phyloP scores from a whole-genome alignment of 164 flowering plant species.

The Magnolia sinica region DNA sequence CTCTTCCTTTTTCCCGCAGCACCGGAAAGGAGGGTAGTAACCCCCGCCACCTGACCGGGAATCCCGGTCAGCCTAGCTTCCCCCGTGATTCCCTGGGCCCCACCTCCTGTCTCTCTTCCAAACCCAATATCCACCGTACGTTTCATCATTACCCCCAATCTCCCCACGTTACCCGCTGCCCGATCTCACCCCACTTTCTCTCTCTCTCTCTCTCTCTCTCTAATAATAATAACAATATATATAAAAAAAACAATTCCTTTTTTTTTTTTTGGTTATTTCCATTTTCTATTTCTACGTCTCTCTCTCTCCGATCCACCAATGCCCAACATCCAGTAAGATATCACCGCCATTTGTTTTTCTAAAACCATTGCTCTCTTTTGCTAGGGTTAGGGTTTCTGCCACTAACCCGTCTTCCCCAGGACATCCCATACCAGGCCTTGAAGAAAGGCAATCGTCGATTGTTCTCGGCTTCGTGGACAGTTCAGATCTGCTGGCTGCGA shows the following conservation, averaged over 20 bases:
- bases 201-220: neutral
- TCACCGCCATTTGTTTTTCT: neutral
- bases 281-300: neutral
- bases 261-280: neutral
- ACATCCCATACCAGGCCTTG: neutral
- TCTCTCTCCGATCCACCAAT: neutral
- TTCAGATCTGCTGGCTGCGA: constrained; percentile 2
- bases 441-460: neutral
- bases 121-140: neutral
- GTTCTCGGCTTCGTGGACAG: neutral
- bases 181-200: neutral
- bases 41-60: neutral
- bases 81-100: constrained; percentile 1
- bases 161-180: constrained; percentile 4
- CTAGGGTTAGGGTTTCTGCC: constrained; percentile 2
- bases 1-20: neutral
- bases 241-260: neutral
- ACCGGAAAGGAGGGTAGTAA: neutral
- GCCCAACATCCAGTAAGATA: neutral
- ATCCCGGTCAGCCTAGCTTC: neutral
- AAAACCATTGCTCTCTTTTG: neutral
- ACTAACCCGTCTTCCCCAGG: neutral
- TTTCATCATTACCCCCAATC: neutral
- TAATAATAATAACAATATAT: too few relatives aligned
- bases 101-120: neutral